These are phyloP conservation scores for Aspergillus candidus DNA, from an alignment of 2,329 filamentous ascomycete species.

Conservation along the genomic window DNA sequence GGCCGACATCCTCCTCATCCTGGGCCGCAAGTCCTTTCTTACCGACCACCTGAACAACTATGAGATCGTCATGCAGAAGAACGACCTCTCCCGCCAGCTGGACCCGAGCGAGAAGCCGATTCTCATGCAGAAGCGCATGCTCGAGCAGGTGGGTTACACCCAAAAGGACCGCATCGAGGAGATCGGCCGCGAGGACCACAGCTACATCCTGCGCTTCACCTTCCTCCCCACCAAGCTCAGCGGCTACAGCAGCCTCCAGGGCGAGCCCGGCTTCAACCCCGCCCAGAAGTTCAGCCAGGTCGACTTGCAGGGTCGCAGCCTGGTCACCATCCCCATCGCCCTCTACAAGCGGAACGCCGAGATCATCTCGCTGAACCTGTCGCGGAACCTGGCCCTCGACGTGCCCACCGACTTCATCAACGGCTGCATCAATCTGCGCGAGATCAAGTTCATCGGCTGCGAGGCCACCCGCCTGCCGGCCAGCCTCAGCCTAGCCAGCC, in stretches of 20 bases:
- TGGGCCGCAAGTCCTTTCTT: constrained; percentile 90
- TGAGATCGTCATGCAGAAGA: constrained; percentile 90
- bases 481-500: constrained; percentile 73
- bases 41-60: constrained; percentile 89
- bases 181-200: constrained; percentile 92
- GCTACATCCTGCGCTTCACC: constrained; percentile 91
- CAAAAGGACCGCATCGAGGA: constrained; percentile 84
- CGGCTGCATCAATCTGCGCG: constrained; percentile 80
- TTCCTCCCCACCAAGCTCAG: constrained; percentile 86
- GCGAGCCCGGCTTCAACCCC: constrained; percentile 72
- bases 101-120: constrained; percentile 73
- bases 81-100: constrained; percentile 79
- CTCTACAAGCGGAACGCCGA: constrained; percentile 87
- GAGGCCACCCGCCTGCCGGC: constrained; percentile 80
- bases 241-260: constrained; percentile 65
- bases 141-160: constrained; percentile 89
- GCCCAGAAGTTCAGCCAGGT: constrained; percentile 91
- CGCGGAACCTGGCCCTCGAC: constrained; percentile 83
- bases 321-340: constrained; percentile 90
- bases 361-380: constrained; percentile 91
- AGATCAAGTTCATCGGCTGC: constrained; percentile 94
- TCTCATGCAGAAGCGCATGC: constrained; percentile 80
- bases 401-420: constrained; percentile 95
- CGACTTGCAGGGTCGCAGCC: constrained; percentile 80
- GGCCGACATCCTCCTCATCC: constrained; percentile 76